Conservation (phyloP, 768 basidiomycete genomes). For the Chalciporus chontae region DNA sequence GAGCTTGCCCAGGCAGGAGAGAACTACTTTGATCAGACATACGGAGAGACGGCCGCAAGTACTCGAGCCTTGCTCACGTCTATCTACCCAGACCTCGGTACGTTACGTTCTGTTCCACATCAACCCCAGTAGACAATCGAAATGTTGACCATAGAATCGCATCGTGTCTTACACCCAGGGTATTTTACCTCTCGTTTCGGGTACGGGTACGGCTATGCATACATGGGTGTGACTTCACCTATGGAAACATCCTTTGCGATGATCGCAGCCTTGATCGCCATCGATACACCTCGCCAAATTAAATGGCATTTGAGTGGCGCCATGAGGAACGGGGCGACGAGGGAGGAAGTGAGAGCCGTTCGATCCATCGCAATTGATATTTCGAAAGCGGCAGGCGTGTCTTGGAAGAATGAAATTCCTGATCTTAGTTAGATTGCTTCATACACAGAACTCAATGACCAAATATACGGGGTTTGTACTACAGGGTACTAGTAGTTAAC, state of each 20-base stretch:
- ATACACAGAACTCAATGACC: neutral
- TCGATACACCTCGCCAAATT: constrained; percentile 60
- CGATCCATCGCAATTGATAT: constrained; percentile 53
- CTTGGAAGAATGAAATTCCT: constrained; percentile 54
- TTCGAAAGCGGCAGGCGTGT: constrained; percentile 43
- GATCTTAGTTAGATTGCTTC: constrained; percentile 19
- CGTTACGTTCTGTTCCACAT: constrained; percentile 6
- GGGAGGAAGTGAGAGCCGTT: constrained; percentile 51
- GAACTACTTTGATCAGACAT: constrained; percentile 44
- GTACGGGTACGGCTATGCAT: constrained; percentile 56
- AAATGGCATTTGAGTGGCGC: constrained; percentile 65
- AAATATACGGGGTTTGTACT: too few species aligned
- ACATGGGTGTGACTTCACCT: constrained; percentile 42
- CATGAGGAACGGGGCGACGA: constrained; percentile 48
- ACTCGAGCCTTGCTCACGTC: constrained; percentile 46
- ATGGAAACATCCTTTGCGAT: constrained; percentile 58
- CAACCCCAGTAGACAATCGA: neutral
- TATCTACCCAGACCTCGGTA: constrained; percentile 65
- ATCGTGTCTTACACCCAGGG: constrained; percentile 32
- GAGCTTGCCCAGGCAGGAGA: constrained; percentile 43
- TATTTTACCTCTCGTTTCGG: constrained; percentile 52
- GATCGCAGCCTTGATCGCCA: constrained; percentile 59
- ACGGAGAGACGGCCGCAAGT: constrained; percentile 50
- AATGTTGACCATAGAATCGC: neutral
- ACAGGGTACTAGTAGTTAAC: too few species aligned